Conservation (phyloP, 108 stramenopile species). For the Conticribra weissflogii region DNA sequence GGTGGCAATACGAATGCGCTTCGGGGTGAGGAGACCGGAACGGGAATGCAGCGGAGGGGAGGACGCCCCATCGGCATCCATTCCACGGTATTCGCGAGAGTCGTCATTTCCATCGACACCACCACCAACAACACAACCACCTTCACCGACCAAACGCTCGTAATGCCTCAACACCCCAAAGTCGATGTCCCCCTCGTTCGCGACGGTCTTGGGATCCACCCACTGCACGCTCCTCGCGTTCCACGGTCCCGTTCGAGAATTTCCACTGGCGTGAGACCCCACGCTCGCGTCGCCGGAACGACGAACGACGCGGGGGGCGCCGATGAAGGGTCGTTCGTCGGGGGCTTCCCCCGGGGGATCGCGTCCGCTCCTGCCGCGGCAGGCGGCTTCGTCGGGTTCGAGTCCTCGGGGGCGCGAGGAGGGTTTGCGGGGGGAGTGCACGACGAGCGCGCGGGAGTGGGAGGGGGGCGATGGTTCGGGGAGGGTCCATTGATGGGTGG, state of each 20-base stretch:
- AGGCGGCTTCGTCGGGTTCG: slow-evolving; percentile 6
- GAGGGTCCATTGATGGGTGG: no score
- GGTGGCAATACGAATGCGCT: slow-evolving; percentile 36
- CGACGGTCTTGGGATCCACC: slow-evolving; percentile 32
- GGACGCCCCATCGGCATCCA: background rate
- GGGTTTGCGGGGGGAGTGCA: background rate
- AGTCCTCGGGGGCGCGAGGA: slow-evolving; percentile 5
- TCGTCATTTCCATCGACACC: background rate
- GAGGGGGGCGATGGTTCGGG: no score
- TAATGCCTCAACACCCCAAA: slow-evolving; percentile 16
- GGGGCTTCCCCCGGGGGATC: slow-evolving; percentile 19
- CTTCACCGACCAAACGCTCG: background rate
- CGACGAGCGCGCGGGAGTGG: background rate
- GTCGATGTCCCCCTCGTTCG: slow-evolving; percentile 14
- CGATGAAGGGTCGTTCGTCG: background rate
- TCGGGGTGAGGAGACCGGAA: background rate
- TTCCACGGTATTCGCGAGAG: background rate
- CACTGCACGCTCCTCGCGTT: slow-evolving; percentile 11
- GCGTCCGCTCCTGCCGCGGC: background rate
- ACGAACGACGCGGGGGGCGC: background rate
- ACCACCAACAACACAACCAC: background rate
- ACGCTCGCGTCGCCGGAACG: no score
- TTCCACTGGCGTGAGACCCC: no score
- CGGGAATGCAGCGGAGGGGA: background rate
- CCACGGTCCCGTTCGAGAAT: no score